Evolutionary conservation across 192 early-diverging fungal species (phyloP).

Genomic region (Coemansia guatemalensis): DNA sequence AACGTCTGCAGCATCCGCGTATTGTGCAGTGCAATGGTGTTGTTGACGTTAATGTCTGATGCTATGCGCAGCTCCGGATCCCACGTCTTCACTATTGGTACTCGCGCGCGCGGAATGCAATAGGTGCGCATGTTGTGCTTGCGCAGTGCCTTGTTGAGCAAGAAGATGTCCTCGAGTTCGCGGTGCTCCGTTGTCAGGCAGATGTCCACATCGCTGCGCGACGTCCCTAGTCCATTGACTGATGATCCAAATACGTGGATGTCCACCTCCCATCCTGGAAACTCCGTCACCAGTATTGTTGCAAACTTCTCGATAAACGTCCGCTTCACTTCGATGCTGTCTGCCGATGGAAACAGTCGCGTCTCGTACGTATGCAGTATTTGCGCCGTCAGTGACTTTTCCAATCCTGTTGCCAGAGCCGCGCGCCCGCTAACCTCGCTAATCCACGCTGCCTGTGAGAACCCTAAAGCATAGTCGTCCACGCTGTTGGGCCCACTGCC

Average conservation of each 20-base stretch:
- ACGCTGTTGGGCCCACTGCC: constrained; percentile 20
- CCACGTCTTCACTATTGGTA: constrained; percentile 90
- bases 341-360: constrained; percentile 62
- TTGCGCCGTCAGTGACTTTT: constrained; percentile 57
- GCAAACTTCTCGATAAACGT: constrained; percentile 81
- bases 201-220: constrained; percentile 86
- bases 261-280: constrained; percentile 73
- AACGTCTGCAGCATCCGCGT: constrained; percentile 87
- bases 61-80: constrained; percentile 86
- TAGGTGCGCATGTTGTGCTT: constrained; percentile 81
- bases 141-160: constrained; percentile 69
- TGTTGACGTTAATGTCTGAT: constrained; percentile 95
- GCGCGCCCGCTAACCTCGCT: constrained; percentile 28
- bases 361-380: constrained; percentile 61
- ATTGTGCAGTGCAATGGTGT: constrained; percentile 85
- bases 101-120: constrained; percentile 82
- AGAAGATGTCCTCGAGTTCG: constrained; percentile 72
- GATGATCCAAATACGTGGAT: constrained; percentile 93
- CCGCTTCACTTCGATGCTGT: constrained; percentile 64
- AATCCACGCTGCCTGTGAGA: constrained; percentile 44
- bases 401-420: constrained; percentile 44
- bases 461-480: constrained; percentile 29
- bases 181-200: constrained; percentile 85
- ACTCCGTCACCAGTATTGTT: constrained; percentile 73
- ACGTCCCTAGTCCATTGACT: constrained; percentile 83